Base-by-base conservation (phyloP, 257 asterid species). In the Plantago ovata region DNA sequence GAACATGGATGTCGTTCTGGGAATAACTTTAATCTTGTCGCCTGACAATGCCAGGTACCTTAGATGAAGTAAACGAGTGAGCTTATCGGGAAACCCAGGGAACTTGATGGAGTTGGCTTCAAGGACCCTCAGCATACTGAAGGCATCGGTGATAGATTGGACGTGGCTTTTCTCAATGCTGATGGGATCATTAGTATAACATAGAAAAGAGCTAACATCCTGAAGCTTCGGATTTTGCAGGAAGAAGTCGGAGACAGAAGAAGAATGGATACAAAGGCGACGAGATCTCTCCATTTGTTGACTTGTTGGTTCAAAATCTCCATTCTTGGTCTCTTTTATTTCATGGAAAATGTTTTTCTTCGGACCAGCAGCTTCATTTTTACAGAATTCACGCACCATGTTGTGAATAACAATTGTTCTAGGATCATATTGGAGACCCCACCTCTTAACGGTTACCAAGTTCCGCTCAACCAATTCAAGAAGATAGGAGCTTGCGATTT, bases 51-150 rank as follows among this genome's bases (percentile, higher is more conserved):
- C 49, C 20, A 44, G 13, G 49, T 44, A 44, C 49, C 18, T 44
- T 19, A 44, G 18, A 3, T 44, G 49, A 44, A 44, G 49, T 44
- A 44, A 5, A 3, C 20, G 20, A 9, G 49, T 28, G 36, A 28
- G 36, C 36, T 28, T 28, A 28, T 28, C 20, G 3, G 49, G 49
- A 19, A 44, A 44, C 49, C 14, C 14, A 8, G 49, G 18, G 16
- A 44, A 44, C 6, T 13, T 44, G 49, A 44, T 44, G 49, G 49
- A 15, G 20, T 44, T 44, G 49, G 49, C 49, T 44, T 44, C 49
- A 10, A 44, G 18, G 49, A 44, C 49, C 20, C 49, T 44, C 49
- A 44, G 9, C 49, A 44, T 44, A 44, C 18, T n/a, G 21, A 44
- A 44, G 16, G 49, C 15, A 44, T 44, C 49, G 0, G 20, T 44